Percentiles rank a stretch among this genome's conserved stretches.
These are phyloP conservation scores for Plasmopara muralis DNA, from an alignment of 352 stramenopile species.

Conservation along the genomic window DNA sequence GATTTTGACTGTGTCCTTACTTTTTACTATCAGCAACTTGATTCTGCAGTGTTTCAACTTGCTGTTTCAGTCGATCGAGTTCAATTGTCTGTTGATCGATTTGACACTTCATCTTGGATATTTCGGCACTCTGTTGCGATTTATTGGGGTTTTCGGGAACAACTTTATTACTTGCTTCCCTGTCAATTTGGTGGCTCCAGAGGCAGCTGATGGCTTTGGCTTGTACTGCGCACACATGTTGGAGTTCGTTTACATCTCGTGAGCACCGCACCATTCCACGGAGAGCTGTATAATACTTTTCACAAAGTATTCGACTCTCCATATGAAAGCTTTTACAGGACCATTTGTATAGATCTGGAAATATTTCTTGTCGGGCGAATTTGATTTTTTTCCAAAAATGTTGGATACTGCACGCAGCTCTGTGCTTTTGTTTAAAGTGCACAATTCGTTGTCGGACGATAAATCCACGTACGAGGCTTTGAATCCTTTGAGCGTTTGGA, in stretches of 20 bases:
- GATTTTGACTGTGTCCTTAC: not conserved
- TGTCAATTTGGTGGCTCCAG: constrained; percentile 8
- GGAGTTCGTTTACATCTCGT: constrained; percentile 35
- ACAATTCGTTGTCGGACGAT: constrained; percentile 12
- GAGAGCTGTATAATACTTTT: constrained; percentile 7
- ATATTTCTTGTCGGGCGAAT: constrained; percentile 2
- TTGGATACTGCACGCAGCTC: constrained; percentile 21
- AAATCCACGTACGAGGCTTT: constrained; percentile 21
- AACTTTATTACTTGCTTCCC: not conserved
- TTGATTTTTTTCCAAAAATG: constrained; percentile 16
- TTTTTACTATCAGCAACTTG: constrained; percentile 10
- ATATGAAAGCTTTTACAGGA: not conserved
- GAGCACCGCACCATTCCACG: constrained; percentile 14
- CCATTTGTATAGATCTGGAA: constrained; percentile 7
- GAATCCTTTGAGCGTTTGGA: constrained; percentile 16
- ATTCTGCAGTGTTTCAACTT: constrained; percentile 24
- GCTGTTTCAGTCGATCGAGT: constrained; percentile 19
- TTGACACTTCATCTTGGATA: constrained; percentile 11
- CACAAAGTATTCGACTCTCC: not conserved
- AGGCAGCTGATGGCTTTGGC: constrained; percentile 25
- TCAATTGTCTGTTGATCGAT: constrained; percentile 25
- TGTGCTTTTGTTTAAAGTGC: constrained; percentile 7
- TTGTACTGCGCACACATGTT: constrained; percentile 42
- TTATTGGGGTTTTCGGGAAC: not conserved
- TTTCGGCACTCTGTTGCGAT: not conserved